Base-by-base conservation (phyloP, 164 flowering plant species). In the Sedum album region DNA sequence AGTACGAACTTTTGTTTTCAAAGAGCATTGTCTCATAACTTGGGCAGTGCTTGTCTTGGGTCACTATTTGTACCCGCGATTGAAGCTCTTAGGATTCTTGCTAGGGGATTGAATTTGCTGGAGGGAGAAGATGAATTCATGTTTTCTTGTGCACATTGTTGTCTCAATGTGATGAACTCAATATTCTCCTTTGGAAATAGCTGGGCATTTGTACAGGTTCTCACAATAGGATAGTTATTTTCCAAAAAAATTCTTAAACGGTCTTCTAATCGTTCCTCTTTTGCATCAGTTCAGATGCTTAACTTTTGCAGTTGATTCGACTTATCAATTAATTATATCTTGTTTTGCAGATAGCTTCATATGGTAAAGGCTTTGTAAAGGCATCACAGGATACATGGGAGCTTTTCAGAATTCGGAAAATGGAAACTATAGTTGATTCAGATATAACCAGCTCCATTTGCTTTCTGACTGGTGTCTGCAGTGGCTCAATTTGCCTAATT, bases 51-150 rank as follows among this genome's bases (percentile, higher is more conserved):
- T 61, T 88, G 90, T 66, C 78, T 93, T 7, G 98, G 91, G 5
- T 93, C 98, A 0, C 68, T 89, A 6, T 91, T 89, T 62, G 90
- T 93, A 36, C 98, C 98, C 0, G 39, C 85, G 0, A 91, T 93
- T 42, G 98, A 93, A 75, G 85, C 88, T 30, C 64, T 93, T 72
- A 76, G 98, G 66, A 84, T 91, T 31, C 71, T 93, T 1, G 91
- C 97, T 1, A 74, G 96, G 6, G 91, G 77, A 9, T 70, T 93
- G 72, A 90, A 93, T 79, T 76, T 93, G 79, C 79, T 93, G 20
- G 89, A 88, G 76, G 98, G 97, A 51, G 98, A 93, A 71, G 98
- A 93, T 69, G 98, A 91, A 69, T 93, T 90, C 80, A 88, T 93
- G 96, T 93, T 90, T 73, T 93, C 87, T 73, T 93, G 98, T 72